Percentiles rank a stretch among this genome's conserved stretches.
Conservation (phyloP, 768 basidiomycete genomes). For the Austroboletus eburneus region DNA sequence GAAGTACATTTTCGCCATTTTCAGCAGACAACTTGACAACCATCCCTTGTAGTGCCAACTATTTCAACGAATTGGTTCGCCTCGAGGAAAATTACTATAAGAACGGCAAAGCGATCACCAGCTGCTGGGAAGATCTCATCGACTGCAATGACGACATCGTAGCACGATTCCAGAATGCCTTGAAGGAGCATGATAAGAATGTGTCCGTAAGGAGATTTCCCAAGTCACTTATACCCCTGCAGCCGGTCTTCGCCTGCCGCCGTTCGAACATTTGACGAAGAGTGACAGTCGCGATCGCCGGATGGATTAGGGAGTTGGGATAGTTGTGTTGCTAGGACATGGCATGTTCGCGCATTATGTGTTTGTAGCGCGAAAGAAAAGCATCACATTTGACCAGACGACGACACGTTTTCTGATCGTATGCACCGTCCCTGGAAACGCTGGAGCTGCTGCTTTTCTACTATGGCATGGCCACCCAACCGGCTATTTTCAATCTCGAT, state of each 20-base stretch:
- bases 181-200: conserved; percentile 48
- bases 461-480: no score
- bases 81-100: conserved; percentile 52
- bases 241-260: conserved; percentile 14
- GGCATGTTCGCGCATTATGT: no score
- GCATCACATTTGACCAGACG: no score
- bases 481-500: no score
- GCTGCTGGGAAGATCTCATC: conserved; percentile 40
- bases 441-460: no score
- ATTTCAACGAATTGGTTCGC: conserved; percentile 52
- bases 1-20: conserved; percentile 16
- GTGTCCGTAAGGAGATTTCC: conserved; percentile 50
- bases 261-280: conserved; percentile 4
- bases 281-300: no score
- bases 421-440: no score
- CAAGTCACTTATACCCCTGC: conserved; percentile 36
- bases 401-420: no score
- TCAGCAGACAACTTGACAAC: conserved; percentile 3
- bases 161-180: conserved; percentile 32
- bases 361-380: no score
- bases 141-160: conserved; percentile 37
- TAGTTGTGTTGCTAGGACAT: no score
- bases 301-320: no score
- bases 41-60: conserved; percentile 35
- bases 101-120: conserved; percentile 37